Evolutionary conservation across 108 stramenopile species (phyloP), one percentile per base, ranked within the genome.

Genomic region (Cyclotella cryptica): DNA sequence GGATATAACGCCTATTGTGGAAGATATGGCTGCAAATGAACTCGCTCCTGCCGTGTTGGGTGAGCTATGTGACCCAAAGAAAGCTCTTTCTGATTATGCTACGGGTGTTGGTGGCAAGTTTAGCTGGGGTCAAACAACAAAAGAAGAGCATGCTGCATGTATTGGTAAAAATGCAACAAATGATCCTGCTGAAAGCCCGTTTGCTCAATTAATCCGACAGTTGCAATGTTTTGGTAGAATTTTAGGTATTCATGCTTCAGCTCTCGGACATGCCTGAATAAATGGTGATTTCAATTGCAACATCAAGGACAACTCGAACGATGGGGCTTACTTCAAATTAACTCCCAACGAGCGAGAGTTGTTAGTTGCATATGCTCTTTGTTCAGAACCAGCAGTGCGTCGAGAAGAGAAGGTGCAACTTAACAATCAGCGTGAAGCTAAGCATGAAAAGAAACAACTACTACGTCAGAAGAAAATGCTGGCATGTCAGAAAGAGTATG

Each of bases 301-400:
- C 35, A 35, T 35, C 35, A 35, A 35, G 35, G 35, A 35, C 35
- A 35, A 2, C 6, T 2, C 2, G 6, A 35, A 63, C 1, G 39
- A 45, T 47, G 45, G 39, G 2, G 35, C 29, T n/a, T 41, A 35
- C 17, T 41, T 40, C 39, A 41, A 63, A 63, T 30, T 35, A 27
- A n/a, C 62, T 11, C 62, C 27, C 18, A 30, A 66, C 12, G 24
- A 45, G 65, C 45, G 21, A 66, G 12, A 45, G 26, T 66, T 22
- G 24, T 24, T 22, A 41, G 13, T 66, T 14, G 11, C 15, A 35
- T 35, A 35, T 35, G 35, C 35, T 35, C 2, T 35, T 35, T 35
- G 35, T 35, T 35, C 35, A 35, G 47, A 9, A 5, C 26, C n/a
- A 45, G 19, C 22, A 26, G 17, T 47, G 12, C 14, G 44, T 1